Evolutionary conservation across 768 basidiomycete species (phyloP).

Genomic region (Boletus sensibilis): DNA sequence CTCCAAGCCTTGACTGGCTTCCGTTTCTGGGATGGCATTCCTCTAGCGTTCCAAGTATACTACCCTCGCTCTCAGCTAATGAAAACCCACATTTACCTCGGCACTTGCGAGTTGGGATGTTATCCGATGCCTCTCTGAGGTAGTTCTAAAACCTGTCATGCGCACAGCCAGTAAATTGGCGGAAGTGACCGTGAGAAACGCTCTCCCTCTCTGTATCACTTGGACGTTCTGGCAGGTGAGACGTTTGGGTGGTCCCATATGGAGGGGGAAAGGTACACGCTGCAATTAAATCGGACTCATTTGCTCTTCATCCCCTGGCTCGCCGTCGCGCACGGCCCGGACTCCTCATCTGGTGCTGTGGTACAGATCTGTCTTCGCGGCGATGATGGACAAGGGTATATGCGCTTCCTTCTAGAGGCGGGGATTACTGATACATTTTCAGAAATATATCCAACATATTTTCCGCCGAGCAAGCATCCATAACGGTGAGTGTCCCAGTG

Average conservation of each 20-base stretch:
- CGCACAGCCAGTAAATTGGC: not conserved
- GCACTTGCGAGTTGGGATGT: not conserved
- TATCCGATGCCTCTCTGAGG: not conserved
- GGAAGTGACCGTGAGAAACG: not conserved
- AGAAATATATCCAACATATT: conserved; percentile 12
- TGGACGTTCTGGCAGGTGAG: not conserved
- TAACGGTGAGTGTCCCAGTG: conserved; percentile 21
- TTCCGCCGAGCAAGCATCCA: conserved; percentile 4
- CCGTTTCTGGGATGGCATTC: not conserved
- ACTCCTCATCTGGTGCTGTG: conserved; percentile 16
- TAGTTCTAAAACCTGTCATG: not conserved
- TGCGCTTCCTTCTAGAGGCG: not conserved
- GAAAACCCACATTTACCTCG: not conserved
- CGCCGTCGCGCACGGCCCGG: not conserved
- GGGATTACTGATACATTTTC: not conserved
- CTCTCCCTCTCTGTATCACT: not conserved
- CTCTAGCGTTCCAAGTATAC: not conserved
- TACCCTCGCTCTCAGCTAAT: not conserved
- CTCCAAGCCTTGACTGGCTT: not conserved
- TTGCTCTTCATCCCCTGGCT: conserved; percentile 24
- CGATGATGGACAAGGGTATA: conserved; percentile 19
- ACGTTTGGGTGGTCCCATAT: not conserved
- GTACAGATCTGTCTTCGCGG: conserved; percentile 26
- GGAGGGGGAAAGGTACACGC: conserved; percentile 6
- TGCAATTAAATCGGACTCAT: conserved; percentile 24